phyloP scores from a whole-genome alignment of 495 filamentous ascomycete species.

The Staphylotrichum longicolle region DNA sequence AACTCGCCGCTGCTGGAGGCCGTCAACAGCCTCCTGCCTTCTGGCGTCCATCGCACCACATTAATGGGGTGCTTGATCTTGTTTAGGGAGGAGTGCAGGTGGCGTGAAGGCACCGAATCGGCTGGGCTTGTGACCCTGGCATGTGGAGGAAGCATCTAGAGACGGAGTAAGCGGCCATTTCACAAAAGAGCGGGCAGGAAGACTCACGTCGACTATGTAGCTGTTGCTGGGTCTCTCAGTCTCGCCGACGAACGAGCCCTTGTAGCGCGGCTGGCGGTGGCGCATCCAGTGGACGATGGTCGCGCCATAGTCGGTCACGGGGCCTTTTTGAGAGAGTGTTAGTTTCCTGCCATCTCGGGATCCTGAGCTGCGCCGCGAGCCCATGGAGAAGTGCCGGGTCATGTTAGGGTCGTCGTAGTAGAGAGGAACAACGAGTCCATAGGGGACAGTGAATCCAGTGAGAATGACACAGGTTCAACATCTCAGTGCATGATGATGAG shows the following conservation, averaged over 20 bases:
- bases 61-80: constrained; percentile 97
- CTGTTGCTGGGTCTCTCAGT: constrained; percentile 79
- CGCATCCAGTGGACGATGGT: constrained; percentile 93
- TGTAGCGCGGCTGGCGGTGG: constrained; percentile 73
- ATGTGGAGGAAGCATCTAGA: constrained; percentile 80
- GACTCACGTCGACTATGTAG: constrained; percentile 83
- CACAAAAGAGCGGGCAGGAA: not conserved
- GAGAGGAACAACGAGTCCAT: too few species aligned
- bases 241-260: constrained; percentile 64
- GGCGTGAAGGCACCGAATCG: constrained; percentile 82
- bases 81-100: constrained; percentile 92
- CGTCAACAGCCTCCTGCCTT: constrained; percentile 86
- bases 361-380: not conserved
- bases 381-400: too few species aligned
- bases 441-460: too few species aligned
- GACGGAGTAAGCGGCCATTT: constrained; percentile 29
- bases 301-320: constrained; percentile 93
- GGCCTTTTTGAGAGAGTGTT: constrained; percentile 49
- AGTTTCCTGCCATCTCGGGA: constrained; percentile 11
- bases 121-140: constrained; percentile 68
- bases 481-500: too few species aligned
- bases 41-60: constrained; percentile 96
- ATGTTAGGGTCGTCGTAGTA: too few species aligned
- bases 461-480: too few species aligned
- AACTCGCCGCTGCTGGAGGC: constrained; percentile 96